Conservation (phyloP, 768 basidiomycete genomes). For the Exsudoporus frostii region DNA sequence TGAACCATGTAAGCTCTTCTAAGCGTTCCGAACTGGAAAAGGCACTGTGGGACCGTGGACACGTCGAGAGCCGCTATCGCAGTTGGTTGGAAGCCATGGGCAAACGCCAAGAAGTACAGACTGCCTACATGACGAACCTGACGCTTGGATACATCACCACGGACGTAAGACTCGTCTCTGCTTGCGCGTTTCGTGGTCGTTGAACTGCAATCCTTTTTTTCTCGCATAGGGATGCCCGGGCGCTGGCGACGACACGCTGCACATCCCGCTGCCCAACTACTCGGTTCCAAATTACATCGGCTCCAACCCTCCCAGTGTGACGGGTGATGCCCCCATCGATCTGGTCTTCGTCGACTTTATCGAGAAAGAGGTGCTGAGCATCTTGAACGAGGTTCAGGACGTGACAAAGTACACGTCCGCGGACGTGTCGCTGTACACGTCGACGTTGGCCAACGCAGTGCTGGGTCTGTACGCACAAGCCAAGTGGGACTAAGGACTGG, state of each 20-base stretch:
- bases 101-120: conserved; percentile 23
- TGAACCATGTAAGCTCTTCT: conserved; percentile 44
- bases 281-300: conserved; percentile 54
- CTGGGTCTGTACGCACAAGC: conserved; percentile 40
- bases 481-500: conserved; percentile 26
- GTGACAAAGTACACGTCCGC: conserved; percentile 44
- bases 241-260: conserved; percentile 68
- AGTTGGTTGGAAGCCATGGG: conserved; percentile 62
- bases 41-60: conserved; percentile 39
- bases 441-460: conserved; percentile 37
- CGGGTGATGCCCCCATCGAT: conserved; percentile 55
- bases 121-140: conserved; percentile 41
- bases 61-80: conserved; percentile 49
- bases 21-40: conserved; percentile 15
- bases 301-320: conserved; percentile 51
- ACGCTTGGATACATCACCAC: conserved; percentile 75
- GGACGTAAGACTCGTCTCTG: conserved; percentile 44
- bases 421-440: conserved; percentile 55
- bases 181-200: not conserved
- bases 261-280: conserved; percentile 59
- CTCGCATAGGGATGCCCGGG: conserved; percentile 61
- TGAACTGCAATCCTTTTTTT: not conserved
- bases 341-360: conserved; percentile 78
- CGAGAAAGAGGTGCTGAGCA: conserved; percentile 44
- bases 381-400: conserved; percentile 56